Evolutionary conservation across 2,329 filamentous ascomycete species (phyloP), one percentile per base, ranked within the genome.

Genomic region (Cladobotryum protrusum): DNA sequence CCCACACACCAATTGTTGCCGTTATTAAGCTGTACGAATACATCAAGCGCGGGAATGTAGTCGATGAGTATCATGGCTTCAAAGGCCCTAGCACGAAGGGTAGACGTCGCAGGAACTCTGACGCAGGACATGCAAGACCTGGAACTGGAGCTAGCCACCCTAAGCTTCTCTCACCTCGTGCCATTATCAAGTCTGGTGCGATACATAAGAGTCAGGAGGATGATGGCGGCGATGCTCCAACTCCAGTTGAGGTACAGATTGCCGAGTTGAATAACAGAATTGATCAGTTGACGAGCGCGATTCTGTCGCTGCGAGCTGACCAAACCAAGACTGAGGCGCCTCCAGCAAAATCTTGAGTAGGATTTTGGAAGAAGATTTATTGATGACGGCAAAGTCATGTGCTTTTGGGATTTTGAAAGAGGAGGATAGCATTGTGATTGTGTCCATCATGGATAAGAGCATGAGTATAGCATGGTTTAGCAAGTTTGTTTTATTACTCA

Each of bases 11-110:
- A 32, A 81, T 88, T 54, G 84, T 90, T 24, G 79, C 69, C n/a
- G 69, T 75, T 42, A 90, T 91, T 56, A 77, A 79, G 64, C 61
- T 75, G n/a, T 89, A 86, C 63, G 86, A 89, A 67, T 71, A 71
- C 58, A 55, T 79, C 42, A 66, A 67, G 18, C 70, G 68, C 45
- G 48, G 48, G 14, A 58, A 69, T 7, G 54, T 62, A 12, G 58
- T 64, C 12, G 72, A 74, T 45, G 72, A 73, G 46, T 76, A 71
- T 55, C 71, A 70, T 50, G 72, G 68, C 24, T 78, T 75, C 66
- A 73, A 72, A 59, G 79, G 74, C 3, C 73, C 73, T 0, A 67
- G 64, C 17, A 61, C 49, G 41, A 55, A 58, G 55, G 45, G 48
- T 48, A 51, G 43, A 18, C 54, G 60, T 24, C 51, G 56, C 2